These are phyloP conservation scores for Arthrobotrys sphaeroides DNA, from an alignment of 2,329 filamentous ascomycete species.

Conservation along the genomic window DNA sequence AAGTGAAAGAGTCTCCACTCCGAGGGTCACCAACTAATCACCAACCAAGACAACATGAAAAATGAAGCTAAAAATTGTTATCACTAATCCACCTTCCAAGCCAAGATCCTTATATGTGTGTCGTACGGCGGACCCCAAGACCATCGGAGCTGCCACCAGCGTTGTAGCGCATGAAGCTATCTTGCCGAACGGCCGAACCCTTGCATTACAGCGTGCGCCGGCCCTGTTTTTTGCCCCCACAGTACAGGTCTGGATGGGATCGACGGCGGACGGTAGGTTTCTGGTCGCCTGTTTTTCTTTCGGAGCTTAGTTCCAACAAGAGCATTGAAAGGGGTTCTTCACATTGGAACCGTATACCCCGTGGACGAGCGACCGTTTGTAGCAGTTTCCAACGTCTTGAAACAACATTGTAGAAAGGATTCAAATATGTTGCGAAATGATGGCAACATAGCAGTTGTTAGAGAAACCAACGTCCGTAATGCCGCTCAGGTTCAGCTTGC, in stretches of 20 bases:
- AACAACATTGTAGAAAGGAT: conserved; percentile 2
- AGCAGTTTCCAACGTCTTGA: background rate
- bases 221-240: conserved; percentile 3
- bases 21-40: conserved; percentile 12
- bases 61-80: background rate
- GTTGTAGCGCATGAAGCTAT: conserved; percentile 15
- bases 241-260: background rate
- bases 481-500: too few relatives aligned
- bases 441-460: background rate
- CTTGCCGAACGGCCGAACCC: conserved; percentile 12
- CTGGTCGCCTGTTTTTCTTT: background rate
- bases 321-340: background rate
- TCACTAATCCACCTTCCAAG: conserved; percentile 18
- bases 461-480: background rate
- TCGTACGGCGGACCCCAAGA: background rate
- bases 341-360: background rate
- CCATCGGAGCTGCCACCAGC: background rate
- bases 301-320: background rate
- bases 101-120: background rate
- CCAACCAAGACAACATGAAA: background rate
- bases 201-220: background rate
- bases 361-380: background rate
- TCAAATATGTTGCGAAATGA: background rate
- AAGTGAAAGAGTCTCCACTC: too few relatives aligned
- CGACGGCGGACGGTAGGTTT: background rate